A percentile compares a stretch with the other conserved stretches of the same genome.
Conservation (phyloP, 129 eudicot genomes). For the Lonicera japonica region DNA sequence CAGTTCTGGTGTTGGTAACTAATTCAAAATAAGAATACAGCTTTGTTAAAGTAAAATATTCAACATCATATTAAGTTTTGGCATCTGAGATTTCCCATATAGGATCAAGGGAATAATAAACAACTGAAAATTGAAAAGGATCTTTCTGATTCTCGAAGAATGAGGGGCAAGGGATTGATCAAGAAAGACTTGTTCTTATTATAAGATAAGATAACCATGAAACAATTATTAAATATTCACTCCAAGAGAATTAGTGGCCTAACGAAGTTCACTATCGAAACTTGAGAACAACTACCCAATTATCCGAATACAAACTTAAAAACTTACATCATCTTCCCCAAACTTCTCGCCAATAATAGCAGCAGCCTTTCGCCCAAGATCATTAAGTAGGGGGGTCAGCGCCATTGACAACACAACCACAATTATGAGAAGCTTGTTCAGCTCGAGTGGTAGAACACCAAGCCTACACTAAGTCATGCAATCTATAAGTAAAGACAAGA, state of each 20-base stretch:
- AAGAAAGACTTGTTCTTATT: too few relatives aligned
- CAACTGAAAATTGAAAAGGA: not conserved
- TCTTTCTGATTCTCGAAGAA: too few relatives aligned
- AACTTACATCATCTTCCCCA: conserved; percentile 58
- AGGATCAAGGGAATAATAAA: not conserved
- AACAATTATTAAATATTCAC: not conserved
- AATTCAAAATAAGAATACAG: not conserved
- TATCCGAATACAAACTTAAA: not conserved
- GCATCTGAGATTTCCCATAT: not conserved
- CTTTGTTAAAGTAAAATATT: not conserved
- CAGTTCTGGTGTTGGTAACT: not conserved
- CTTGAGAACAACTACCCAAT: not conserved
- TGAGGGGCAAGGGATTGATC: too few relatives aligned
- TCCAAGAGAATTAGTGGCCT: not conserved
- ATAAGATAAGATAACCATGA: too few relatives aligned
- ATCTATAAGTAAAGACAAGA: not conserved
- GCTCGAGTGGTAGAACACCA: conserved; percentile 94
- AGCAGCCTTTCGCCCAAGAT: conserved; percentile 81
- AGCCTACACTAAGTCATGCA: conserved; percentile 47
- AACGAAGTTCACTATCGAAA: not conserved
- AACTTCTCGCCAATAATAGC: conserved; percentile 58
- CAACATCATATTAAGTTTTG: too few relatives aligned
- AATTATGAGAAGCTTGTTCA: conserved; percentile 93
- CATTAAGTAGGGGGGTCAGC: conserved; percentile 81
- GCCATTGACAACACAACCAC: conserved; percentile 98